These are phyloP conservation scores for Linum usitatissimum DNA, from an alignment of 345 rosid genomes.

Conservation along the genomic window DNA sequence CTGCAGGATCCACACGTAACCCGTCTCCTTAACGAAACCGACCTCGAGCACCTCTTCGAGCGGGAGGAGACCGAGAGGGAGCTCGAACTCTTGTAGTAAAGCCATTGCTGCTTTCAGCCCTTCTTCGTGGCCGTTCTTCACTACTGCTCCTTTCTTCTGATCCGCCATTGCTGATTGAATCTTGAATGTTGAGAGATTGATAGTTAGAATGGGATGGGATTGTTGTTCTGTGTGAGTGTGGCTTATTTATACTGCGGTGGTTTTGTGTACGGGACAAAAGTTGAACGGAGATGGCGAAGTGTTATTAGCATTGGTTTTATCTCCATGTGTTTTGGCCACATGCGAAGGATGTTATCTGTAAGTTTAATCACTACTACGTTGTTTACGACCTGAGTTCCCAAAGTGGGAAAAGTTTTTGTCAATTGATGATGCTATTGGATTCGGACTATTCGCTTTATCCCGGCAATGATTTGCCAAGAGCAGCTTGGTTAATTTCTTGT, in stretches of 20 bases:
- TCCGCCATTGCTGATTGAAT: neutral
- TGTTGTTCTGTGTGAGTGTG: neutral
- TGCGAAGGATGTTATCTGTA: too few species aligned
- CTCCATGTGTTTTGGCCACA: neutral
- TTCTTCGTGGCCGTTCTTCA: constrained; percentile 1
- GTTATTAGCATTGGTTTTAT: neutral
- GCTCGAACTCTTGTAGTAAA: neutral
- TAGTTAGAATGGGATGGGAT: neutral
- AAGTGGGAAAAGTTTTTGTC: neutral
- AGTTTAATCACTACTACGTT: too few species aligned
- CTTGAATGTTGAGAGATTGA: neutral
- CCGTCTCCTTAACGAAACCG: neutral
- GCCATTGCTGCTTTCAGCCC: neutral
- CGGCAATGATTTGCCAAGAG: too few species aligned
- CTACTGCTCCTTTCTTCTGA: neutral
- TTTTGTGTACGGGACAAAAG: neutral
- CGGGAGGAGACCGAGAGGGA: constrained; percentile 1
- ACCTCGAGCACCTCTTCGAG: neutral
- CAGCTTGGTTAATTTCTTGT: too few species aligned
- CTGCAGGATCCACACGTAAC: constrained; percentile 3
- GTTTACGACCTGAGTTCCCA: neutral
- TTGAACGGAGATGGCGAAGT: neutral
- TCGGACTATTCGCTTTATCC: too few species aligned
- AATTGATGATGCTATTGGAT: too few species aligned
- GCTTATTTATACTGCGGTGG: neutral